Evolutionary conservation across 1,284 basidiomycete genomes (phyloP), one percentile per base, ranked within the genome.

Genomic region (Apiotrichum akiyoshidainum): DNA sequence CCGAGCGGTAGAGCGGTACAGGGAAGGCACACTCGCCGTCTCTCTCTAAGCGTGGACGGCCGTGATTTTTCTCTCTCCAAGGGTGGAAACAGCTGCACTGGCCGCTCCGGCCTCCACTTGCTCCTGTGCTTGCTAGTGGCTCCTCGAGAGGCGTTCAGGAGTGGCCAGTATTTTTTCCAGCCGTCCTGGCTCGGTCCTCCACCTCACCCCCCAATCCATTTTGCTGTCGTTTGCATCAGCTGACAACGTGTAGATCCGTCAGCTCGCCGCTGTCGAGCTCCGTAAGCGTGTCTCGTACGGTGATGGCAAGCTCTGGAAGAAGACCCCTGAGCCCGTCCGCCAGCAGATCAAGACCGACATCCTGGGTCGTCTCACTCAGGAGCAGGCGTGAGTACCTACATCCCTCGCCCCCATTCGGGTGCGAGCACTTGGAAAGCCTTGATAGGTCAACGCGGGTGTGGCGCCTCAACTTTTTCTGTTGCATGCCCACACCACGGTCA

Each of bases 201-300:
- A 50, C 48, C 48, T 39, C 19, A 31, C 26, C 26, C 26, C 26
- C 26, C 12, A 39, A 17, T 17, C 13, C 9, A 37, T 9, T 39
- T 14, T 42, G 46, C 22, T 10, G 9, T 39, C 40, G 6, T 26
- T 26, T 52, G 17, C 40, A 7, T 33, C 13, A 34, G 35, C 52
- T 49, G 21, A 48, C 37, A 17, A 11, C 16, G 26, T 10, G 10
- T 64, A 96, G 92, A 87, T 97, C 61, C 90, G 95, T 57, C 96
- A 99, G 86, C 85, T 99, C 22, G 91, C 94, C 52, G 92, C 94
- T n/a, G 94, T 99, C 59, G 96, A 99, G 81, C 83, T 98, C 72
- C 84, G 96, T 67, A 99, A 99, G 83, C 88, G 95, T 62, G 84
- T 99, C 58, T 78, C 83, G 31, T 84, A 86, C 75, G 88, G 87